Conservation (phyloP, 1,284 basidiomycete species). For the Boletus albobrunnescens region DNA sequence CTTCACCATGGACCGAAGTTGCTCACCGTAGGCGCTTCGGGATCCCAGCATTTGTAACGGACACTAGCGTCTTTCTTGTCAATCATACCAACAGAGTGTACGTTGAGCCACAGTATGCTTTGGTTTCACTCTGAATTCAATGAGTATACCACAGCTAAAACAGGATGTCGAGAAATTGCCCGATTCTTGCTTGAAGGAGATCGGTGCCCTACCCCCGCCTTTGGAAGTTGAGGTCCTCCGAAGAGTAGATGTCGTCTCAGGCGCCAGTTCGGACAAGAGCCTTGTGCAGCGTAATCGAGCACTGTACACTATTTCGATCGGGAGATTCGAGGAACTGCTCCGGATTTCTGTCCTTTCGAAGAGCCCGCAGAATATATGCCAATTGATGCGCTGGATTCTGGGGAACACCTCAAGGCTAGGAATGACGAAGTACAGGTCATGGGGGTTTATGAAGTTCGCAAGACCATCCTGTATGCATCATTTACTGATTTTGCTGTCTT, state of each 20-base stretch:
- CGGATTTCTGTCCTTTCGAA: slow-evolving; percentile 38
- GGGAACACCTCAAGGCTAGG: not conserved
- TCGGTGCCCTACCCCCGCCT: slow-evolving; percentile 41
- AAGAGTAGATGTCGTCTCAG: slow-evolving; percentile 40
- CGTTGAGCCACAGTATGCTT: slow-evolving; percentile 18
- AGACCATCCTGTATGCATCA: slow-evolving; percentile 13
- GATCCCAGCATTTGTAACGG: slow-evolving; percentile 49
- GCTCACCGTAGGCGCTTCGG: slow-evolving; percentile 48
- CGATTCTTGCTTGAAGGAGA: slow-evolving; percentile 32
- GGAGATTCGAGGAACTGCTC: slow-evolving; percentile 38
- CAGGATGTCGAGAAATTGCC: slow-evolving; percentile 39
- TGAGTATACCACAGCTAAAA: slow-evolving; percentile 40
- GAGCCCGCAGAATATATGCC: not conserved
- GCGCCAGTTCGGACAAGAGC: slow-evolving; percentile 30
- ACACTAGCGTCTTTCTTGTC: slow-evolving; percentile 51
- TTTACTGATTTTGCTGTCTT: not conserved
- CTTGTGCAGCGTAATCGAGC: slow-evolving; percentile 38
- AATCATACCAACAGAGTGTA: slow-evolving; percentile 50
- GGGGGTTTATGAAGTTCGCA: slow-evolving; percentile 33
- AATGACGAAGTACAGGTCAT: slow-evolving; percentile 12
- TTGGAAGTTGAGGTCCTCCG: slow-evolving; percentile 41
- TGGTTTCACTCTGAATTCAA: slow-evolving; percentile 8
- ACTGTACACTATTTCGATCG: slow-evolving; percentile 34
- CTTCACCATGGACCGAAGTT: slow-evolving; percentile 49
- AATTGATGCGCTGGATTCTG: slow-evolving; percentile 14